These are phyloP conservation scores for Ricinus communis DNA, from an alignment of 345 rosid species.

Conservation along the genomic window DNA sequence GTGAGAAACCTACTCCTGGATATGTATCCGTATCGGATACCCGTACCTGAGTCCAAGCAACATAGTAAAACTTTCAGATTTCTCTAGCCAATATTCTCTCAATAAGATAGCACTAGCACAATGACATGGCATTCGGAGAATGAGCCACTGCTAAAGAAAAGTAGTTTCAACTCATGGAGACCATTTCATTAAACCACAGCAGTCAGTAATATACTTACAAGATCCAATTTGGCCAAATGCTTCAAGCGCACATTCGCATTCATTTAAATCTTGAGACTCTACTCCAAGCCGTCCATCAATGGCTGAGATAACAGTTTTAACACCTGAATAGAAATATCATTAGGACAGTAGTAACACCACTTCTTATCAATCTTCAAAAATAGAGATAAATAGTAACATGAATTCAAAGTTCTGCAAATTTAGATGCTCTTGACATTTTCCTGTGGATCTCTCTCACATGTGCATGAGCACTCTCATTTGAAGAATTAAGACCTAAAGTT, in stretches of 20 bases:
- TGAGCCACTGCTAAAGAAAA: neutral
- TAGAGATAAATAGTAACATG: neutral
- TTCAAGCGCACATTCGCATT: constrained; percentile 77
- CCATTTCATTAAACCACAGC: neutral
- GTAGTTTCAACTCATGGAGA: neutral
- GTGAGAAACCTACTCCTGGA: no score
- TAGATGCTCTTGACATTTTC: neutral
- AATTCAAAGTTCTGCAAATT: neutral
- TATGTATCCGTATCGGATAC: no score
- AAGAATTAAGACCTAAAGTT: neutral
- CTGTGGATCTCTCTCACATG: neutral
- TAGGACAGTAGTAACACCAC: neutral
- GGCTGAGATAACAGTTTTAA: constrained; percentile 57
- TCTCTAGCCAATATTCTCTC: neutral
- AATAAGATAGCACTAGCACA: neutral
- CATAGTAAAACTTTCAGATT: no score
- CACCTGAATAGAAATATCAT: constrained; percentile 48
- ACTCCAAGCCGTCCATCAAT: constrained; percentile 57
- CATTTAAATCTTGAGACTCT: constrained; percentile 52
- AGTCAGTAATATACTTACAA: constrained; percentile 50
- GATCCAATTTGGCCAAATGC: constrained; percentile 85
- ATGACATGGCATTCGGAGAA: neutral
- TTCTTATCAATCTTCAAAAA: neutral
- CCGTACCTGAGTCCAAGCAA: no score
- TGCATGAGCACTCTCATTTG: neutral